These are phyloP conservation scores for Penicillium pancosmium DNA, from an alignment of 495 filamentous ascomycete genomes.

Conservation along the genomic window DNA sequence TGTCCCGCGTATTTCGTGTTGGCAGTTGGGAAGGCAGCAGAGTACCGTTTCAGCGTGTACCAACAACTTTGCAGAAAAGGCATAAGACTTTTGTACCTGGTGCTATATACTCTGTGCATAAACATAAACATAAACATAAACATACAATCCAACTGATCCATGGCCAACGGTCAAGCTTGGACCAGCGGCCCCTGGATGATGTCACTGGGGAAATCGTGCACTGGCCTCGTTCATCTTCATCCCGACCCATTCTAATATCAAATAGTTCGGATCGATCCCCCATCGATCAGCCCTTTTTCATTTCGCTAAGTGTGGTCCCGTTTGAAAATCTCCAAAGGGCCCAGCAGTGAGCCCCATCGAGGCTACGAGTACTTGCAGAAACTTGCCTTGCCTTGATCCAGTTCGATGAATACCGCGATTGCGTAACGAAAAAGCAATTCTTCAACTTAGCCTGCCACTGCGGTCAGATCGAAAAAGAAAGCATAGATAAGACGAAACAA, in stretches of 20 bases:
- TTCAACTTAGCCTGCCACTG: neutral
- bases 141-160: neutral
- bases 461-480: neutral
- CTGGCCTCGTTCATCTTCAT: constrained; percentile 23
- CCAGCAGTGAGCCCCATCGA: too few relatives aligned
- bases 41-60: too few relatives aligned
- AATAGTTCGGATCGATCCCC: constrained; percentile 19
- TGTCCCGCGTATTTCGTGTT: neutral
- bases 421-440: constrained; percentile 6
- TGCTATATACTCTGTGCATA: neutral
- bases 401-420: neutral
- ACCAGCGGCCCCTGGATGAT: constrained; percentile 27
- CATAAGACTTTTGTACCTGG: too few relatives aligned
- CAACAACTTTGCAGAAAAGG: too few relatives aligned
- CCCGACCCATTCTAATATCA: constrained; percentile 18
- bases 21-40: neutral
- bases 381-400: neutral
- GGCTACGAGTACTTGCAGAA: neutral
- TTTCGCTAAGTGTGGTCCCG: constrained; percentile 10
- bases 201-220: constrained; percentile 36
- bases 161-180: constrained; percentile 23
- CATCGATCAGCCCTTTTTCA: constrained; percentile 16
- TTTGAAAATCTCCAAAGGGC: neutral
- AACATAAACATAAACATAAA: neutral
- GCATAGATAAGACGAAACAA: too few relatives aligned